Evolutionary conservation across 768 basidiomycete species (phyloP).

Genomic region (Amanita rubescens): DNA sequence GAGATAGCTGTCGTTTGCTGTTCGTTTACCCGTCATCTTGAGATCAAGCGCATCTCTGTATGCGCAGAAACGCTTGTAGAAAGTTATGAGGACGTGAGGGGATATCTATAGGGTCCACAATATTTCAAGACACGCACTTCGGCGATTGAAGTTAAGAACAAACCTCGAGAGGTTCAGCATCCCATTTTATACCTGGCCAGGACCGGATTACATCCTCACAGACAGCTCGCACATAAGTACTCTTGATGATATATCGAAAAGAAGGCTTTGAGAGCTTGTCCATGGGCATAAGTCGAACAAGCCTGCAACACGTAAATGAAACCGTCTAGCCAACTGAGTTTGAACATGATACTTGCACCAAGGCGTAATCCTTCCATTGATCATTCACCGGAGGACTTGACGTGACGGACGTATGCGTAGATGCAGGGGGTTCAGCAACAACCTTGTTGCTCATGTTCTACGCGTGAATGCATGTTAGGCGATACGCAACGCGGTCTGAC

Average conservation of each 20-base stretch:
- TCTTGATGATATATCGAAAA: conserved; percentile 52
- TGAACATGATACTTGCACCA: conserved; percentile 30
- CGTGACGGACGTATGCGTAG: conserved; percentile 20
- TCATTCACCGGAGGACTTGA: conserved; percentile 34
- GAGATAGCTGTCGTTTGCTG: conserved; percentile 34
- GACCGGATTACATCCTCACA: conserved; percentile 51
- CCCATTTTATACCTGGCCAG: conserved; percentile 59
- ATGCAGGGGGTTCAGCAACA: conserved; percentile 36
- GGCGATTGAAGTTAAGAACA: background rate
- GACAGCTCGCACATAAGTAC: conserved; percentile 46
- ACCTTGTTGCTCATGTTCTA: conserved; percentile 50
- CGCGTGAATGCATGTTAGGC: background rate
- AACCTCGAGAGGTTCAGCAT: conserved; percentile 49
- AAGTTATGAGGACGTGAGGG: conserved; percentile 49
- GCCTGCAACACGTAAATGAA: conserved; percentile 20
- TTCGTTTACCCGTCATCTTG: conserved; percentile 29
- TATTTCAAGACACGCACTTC: conserved; percentile 1
- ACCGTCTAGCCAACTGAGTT: background rate
- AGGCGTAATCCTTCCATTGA: conserved; percentile 49
- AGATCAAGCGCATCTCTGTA: conserved; percentile 28
- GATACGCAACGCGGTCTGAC: background rate
- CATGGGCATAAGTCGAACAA: conserved; percentile 44
- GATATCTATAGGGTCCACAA: conserved; percentile 20
- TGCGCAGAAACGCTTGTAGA: conserved; percentile 36
- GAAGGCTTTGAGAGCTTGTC: conserved; percentile 32